Evolutionary conservation across 176 grass and related monocot species (phyloP).

Genomic region (Hordeum vulgare): DNA sequence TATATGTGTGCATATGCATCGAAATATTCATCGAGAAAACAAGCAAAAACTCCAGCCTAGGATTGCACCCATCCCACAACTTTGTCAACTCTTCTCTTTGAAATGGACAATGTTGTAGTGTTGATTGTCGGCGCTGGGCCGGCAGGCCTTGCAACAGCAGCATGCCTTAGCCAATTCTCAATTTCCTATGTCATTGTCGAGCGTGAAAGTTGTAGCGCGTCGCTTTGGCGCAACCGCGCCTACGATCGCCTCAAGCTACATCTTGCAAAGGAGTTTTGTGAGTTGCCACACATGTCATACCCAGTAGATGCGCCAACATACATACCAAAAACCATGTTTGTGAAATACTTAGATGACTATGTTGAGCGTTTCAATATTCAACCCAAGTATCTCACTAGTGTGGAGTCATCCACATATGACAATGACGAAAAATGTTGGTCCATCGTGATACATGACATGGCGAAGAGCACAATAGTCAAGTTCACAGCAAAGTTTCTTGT

Average conservation of each 20-base stretch:
- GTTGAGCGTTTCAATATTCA: not conserved
- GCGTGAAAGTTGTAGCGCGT: not conserved
- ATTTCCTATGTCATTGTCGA: not conserved
- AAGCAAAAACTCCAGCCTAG: not conserved
- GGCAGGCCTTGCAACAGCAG: not conserved
- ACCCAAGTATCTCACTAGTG: not conserved
- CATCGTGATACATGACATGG: not conserved
- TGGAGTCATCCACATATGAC: not conserved
- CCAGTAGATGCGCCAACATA: not conserved
- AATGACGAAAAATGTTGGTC: not conserved
- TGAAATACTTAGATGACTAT: not conserved
- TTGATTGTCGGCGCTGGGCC: not conserved
- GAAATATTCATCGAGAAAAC: not conserved
- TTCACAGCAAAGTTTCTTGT: constrained; percentile 25
- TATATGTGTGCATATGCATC: not conserved
- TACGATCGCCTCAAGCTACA: not conserved
- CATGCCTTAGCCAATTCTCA: not conserved
- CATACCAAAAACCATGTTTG: not conserved
- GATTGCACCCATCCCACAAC: not conserved
- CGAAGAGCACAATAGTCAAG: not conserved
- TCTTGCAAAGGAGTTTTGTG: not conserved
- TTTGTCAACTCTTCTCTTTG: not conserved
- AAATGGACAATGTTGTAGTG: not conserved
- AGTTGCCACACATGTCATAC: not conserved
- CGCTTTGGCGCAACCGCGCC: not conserved